These are phyloP conservation scores for Coprinopsis marcescibilis DNA, from an alignment of 768 basidiomycete genomes.

Conservation along the genomic window DNA sequence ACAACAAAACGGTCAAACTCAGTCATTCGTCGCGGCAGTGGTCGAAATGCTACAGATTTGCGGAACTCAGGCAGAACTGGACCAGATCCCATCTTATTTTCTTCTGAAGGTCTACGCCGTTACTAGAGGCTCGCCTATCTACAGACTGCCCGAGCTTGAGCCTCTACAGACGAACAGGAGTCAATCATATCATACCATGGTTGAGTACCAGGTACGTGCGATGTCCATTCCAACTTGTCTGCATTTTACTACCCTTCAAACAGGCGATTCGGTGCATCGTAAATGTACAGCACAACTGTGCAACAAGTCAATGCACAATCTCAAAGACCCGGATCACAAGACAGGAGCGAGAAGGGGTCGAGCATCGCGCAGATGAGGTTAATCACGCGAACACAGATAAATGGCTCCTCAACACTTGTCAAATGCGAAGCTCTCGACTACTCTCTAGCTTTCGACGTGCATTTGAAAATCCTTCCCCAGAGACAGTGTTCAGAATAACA, in stretches of 20 bases:
- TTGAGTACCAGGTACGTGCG: background rate
- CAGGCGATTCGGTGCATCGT: background rate
- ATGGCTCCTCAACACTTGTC: background rate
- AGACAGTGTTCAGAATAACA: too few relatives aligned
- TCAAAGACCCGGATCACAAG: background rate
- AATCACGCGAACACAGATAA: background rate
- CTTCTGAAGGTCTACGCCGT: too few relatives aligned
- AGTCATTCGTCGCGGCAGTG: too few relatives aligned
- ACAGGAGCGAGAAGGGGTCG: background rate
- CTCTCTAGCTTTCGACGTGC: background rate
- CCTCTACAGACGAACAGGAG: too few relatives aligned
- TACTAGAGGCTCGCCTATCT: too few relatives aligned
- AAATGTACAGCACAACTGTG: slow-evolving; percentile 2
- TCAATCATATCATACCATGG: too few relatives aligned
- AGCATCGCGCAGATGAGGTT: background rate
- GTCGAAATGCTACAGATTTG: too few relatives aligned
- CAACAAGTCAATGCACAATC: background rate
- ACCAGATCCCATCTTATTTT: too few relatives aligned
- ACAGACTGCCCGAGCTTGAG: too few relatives aligned
- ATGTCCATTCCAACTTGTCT: background rate
- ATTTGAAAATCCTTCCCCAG: too few relatives aligned
- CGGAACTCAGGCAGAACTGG: too few relatives aligned
- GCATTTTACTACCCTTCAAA: background rate
- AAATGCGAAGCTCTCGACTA: background rate
- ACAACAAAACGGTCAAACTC: too few relatives aligned